Evolutionary conservation across 148 eudicot species (phyloP).

Genomic region (Persicaria tinctoria): DNA sequence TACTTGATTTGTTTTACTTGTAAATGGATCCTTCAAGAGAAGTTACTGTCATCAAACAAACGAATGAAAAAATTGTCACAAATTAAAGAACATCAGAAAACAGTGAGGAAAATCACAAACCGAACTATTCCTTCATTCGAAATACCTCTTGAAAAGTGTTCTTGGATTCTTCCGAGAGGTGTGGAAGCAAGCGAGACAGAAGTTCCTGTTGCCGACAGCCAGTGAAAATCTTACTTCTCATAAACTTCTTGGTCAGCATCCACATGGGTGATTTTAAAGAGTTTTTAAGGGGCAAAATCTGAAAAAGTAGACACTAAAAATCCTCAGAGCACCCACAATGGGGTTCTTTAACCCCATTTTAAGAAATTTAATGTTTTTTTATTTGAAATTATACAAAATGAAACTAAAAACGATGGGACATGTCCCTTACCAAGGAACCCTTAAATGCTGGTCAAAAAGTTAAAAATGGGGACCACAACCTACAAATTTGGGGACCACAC

Average conservation of each 20-base stretch:
- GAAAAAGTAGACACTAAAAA: too few relatives aligned
- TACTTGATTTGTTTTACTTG: not conserved
- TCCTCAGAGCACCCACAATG: too few relatives aligned
- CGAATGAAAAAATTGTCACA: not conserved
- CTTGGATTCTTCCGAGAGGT: slow-evolving; percentile 23
- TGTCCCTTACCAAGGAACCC: too few relatives aligned
- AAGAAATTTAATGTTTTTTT: too few relatives aligned
- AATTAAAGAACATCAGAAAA: not conserved
- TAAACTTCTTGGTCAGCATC: slow-evolving; percentile 9
- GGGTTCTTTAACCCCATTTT: too few relatives aligned
- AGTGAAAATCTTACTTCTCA: slow-evolving; percentile 24
- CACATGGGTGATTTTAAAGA: too few relatives aligned
- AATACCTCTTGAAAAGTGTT: slow-evolving; percentile 28
- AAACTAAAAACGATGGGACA: too few relatives aligned
- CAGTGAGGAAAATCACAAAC: not conserved
- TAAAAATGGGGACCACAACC: too few relatives aligned
- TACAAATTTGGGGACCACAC: too few relatives aligned
- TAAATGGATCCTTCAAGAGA: not conserved
- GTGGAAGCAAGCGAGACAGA: slow-evolving; percentile 24
- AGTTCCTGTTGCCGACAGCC: slow-evolving; percentile 33
- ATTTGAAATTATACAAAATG: too few relatives aligned
- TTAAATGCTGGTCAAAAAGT: too few relatives aligned
- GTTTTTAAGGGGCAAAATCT: too few relatives aligned
- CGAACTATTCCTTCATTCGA: not conserved
- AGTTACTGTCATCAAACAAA: not conserved